Evolutionary conservation across 2,329 filamentous ascomycete species (phyloP).

Genomic region (Rutstroemia sp.): DNA sequence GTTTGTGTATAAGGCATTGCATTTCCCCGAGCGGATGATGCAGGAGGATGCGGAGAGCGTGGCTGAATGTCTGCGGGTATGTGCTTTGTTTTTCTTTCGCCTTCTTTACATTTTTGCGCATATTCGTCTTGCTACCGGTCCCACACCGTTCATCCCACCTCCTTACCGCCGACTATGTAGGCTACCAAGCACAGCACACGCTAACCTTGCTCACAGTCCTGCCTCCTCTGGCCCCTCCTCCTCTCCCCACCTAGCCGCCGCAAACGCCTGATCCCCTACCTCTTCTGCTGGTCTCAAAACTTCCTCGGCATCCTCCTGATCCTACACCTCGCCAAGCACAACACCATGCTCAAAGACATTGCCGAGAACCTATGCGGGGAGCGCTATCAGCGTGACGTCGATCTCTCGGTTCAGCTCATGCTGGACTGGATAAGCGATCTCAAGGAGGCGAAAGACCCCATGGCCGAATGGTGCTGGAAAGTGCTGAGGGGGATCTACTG

Average conservation of each 20-base stretch:
- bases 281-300: constrained; percentile 57
- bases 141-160: not conserved
- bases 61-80: constrained; percentile 44
- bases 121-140: not conserved
- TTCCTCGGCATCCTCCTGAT: constrained; percentile 51
- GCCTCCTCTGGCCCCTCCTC: constrained; percentile 52
- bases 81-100: not conserved
- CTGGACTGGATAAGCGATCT: constrained; percentile 54
- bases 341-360: constrained; percentile 43
- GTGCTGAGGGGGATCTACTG: constrained; percentile 24
- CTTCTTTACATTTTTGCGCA: not conserved
- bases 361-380: constrained; percentile 40
- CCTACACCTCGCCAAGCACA: constrained; percentile 45
- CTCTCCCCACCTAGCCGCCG: constrained; percentile 48
- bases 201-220: constrained; percentile 31
- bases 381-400: constrained; percentile 43
- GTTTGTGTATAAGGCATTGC: constrained; percentile 52
- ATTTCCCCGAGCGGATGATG: constrained; percentile 46
- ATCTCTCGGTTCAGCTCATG: constrained; percentile 43
- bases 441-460: constrained; percentile 41
- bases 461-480: constrained; percentile 42
- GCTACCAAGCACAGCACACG: not conserved
- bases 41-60: constrained; percentile 46
- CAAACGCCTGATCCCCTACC: constrained; percentile 50
- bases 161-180: too few relatives aligned